Evolutionary conservation across 805 yeast genomes (phyloP), one percentile per base, ranked within the genome.

Genomic region (Lachancea sp.): DNA sequence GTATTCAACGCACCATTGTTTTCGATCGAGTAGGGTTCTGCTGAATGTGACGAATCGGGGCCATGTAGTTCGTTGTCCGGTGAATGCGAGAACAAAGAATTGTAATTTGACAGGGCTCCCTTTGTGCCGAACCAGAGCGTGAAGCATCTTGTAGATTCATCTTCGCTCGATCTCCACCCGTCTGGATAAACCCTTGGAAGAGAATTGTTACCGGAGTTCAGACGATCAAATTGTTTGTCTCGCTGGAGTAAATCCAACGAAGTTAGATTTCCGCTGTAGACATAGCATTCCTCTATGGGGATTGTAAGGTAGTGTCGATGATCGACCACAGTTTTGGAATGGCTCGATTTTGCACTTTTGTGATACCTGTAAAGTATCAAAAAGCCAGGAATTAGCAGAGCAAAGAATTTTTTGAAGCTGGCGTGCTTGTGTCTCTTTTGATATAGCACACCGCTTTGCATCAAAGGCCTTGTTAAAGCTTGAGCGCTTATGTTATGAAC

Each of bases 101-200:
- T 31, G 35, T 43, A 25, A n/a, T 42, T 36, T 12, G 71, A 57
- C 46, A 78, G 65, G 2, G 71, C 63, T 45, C 81, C 65, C 52
- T 81, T 84, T 6, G 73, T 72, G 0, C 89, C 91, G 63, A 81
- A 78, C 96, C 96, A 89, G 2, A 91, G 54, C 0, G 93, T 85
- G 56, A 91, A 89, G 50, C 93, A 79, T 41, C 95, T 69, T 22
- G 77, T 66, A n/a, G 72, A 54, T 52, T 86, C 93, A 39, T 81
- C 85, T 55, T 91, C 98, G 8, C 78, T 70, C 2, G 95, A 82
- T 51, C 72, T 75, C 88, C 95, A 84, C 0, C 96, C 96, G 63
- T 89, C 95, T 1, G 74, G 65, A 57, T 85, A 89, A 0, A 83
- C 68, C 30, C 95, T 68, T 0, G 97, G 95, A 26, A 84, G 58